A percentile compares a stretch with the other conserved stretches of the same genome.
These are phyloP conservation scores for Gymnopilus junonius DNA, from an alignment of 768 basidiomycete genomes.

Conservation along the genomic window DNA sequence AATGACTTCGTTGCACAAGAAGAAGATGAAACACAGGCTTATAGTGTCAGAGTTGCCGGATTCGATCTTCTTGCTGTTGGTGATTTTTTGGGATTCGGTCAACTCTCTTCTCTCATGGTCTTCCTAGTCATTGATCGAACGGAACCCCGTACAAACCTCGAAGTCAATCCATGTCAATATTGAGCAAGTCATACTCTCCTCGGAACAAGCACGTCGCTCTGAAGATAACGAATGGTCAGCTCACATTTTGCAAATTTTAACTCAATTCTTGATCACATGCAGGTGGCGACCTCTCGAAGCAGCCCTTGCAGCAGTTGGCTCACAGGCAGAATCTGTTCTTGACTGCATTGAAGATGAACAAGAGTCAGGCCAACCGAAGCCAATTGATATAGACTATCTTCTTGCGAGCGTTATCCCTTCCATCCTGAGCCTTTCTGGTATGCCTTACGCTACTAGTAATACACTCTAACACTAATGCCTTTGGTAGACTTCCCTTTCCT, in stretches of 20 bases:
- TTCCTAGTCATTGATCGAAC: constrained; percentile 60
- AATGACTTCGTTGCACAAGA: constrained; percentile 96
- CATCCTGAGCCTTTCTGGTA: constrained; percentile 73
- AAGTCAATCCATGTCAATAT: constrained; percentile 57
- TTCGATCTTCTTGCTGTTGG: constrained; percentile 82
- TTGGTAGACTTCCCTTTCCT: constrained; percentile 83
- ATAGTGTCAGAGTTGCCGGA: constrained; percentile 82
- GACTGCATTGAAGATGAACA: constrained; percentile 80
- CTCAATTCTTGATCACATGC: not conserved
- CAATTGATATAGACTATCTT: constrained; percentile 78
- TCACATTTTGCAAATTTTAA: constrained; percentile 6
- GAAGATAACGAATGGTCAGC: constrained; percentile 67
- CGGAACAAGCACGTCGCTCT: constrained; percentile 55
- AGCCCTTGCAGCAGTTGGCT: constrained; percentile 78
- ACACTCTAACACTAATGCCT: not conserved
- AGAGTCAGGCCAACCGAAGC: constrained; percentile 61
- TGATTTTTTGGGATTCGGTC: not conserved
- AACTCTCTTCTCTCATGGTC: not conserved
- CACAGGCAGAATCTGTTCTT: constrained; percentile 75
- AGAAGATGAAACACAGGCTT: constrained; percentile 85
- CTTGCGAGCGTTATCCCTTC: constrained; percentile 82
- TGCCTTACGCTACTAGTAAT: not conserved
- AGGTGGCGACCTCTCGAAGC: constrained; percentile 97
- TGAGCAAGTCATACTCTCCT: constrained; percentile 58
- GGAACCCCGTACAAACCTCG: constrained; percentile 53